Base-by-base conservation (phyloP, 176 grass and related monocot genomes). In the Typha latifolia region DNA sequence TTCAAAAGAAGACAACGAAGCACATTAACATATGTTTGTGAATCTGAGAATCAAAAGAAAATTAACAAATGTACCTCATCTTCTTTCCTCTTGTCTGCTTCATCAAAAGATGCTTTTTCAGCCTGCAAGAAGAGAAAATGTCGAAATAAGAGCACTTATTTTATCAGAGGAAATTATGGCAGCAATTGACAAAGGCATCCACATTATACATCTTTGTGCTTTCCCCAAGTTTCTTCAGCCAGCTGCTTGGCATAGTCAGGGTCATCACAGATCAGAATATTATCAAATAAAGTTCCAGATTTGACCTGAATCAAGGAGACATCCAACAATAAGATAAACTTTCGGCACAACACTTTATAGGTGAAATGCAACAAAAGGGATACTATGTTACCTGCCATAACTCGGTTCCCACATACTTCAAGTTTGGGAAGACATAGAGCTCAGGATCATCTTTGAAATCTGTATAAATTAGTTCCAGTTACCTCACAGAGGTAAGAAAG, bases 21-120 rank as follows among this genome's bases (percentile, higher is more conserved):
- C 23, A 61, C 19, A 22, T 61, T 61, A 61, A 61, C 19, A 61
- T 61, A 23, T 22, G 19, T 26, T 22, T 22, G 19, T 22, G 23
- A 23, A 9, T 61, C 16, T 1, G 11, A 61, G 56, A 12, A 23
- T 22, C 19, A 4, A 18, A 26, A 23, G 5, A 0, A 43, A 43
- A 10, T 43, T 43, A 7, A 43, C 10, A 27, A 14, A 22, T 21
- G 23, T 63, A 86, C 87, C 82, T 90, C 84, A 0, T 43, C 37
- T 14, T 90, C 27, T 63, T 69, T 87, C 76, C 83, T 90, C 72
- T 85, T 91, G 53, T 87, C 78, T 51, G 79, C 84, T 18, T 88
- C 87, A 1, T 96, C 87, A 69, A 96, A 96, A 49, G 84, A 75
- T 31, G 79, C 79, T 67, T 87, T 90, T 79, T 96, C 87, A 82